Conservation (phyloP, 805 yeast genomes). For the Torulaspora gathmanii region DNA sequence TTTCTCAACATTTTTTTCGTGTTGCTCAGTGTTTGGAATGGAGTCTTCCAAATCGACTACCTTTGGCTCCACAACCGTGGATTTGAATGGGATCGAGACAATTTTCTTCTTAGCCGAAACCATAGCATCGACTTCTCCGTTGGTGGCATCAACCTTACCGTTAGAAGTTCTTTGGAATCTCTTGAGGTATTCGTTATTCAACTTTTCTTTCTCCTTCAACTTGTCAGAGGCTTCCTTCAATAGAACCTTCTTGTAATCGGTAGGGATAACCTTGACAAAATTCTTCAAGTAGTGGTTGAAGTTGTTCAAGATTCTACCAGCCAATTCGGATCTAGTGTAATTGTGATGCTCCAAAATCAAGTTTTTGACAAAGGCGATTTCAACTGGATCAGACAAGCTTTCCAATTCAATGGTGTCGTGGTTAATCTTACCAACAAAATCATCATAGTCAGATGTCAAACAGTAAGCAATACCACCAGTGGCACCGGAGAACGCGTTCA, state of each 20-base stretch:
- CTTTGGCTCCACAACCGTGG: slow-evolving; percentile 63
- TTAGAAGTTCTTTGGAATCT: slow-evolving; percentile 64
- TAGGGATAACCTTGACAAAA: slow-evolving; percentile 89
- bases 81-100: slow-evolving; percentile 28
- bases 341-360: slow-evolving; percentile 92
- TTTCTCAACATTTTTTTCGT: slow-evolving; percentile 57
- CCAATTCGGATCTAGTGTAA: slow-evolving; percentile 88
- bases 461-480: slow-evolving; percentile 99
- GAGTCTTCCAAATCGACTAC: slow-evolving; percentile 88
- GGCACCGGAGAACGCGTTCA: slow-evolving; percentile 90
- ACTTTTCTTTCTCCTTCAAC: slow-evolving; percentile 52
- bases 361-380: slow-evolving; percentile 89
- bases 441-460: slow-evolving; percentile 84
- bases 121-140: slow-evolving; percentile 73
- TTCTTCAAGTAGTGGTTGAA: slow-evolving; percentile 84
- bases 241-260: slow-evolving; percentile 84
- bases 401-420: slow-evolving; percentile 75
- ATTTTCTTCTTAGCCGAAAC: slow-evolving; percentile 36
- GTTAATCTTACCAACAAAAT: slow-evolving; percentile 76
- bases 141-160: slow-evolving; percentile 80
- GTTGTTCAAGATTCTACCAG: slow-evolving; percentile 73
- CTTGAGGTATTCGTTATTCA: slow-evolving; percentile 60
- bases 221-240: slow-evolving; percentile 71
- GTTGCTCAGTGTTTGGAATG: slow-evolving; percentile 61
- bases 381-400: slow-evolving; percentile 75